Percentiles rank a stretch among this genome's conserved stretches.
Evolutionary conservation across 2,329 filamentous ascomycete genomes (phyloP).

Genomic region (Paracorniculantispora psalliotae): DNA sequence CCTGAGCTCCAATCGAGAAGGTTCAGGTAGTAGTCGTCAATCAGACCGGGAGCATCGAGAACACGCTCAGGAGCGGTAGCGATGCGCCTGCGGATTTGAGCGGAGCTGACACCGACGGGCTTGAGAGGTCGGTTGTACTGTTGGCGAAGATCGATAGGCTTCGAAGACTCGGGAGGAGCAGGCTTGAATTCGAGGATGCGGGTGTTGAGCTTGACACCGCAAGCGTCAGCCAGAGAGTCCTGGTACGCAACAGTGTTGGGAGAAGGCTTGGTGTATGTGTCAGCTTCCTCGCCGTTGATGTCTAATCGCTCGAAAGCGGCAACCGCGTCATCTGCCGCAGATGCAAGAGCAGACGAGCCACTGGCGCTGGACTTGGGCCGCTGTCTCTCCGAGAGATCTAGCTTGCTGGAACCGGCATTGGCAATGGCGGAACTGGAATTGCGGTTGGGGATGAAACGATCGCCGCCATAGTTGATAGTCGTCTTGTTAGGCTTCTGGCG

Average conservation of each 20-base stretch:
- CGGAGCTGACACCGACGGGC: constrained; percentile 64
- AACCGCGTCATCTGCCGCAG: constrained; percentile 73
- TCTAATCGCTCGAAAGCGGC: constrained; percentile 75
- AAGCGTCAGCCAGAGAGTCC: constrained; percentile 83
- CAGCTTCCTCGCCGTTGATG: constrained; percentile 64
- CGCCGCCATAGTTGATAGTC: constrained; percentile 72
- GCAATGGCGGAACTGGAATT: constrained; percentile 82
- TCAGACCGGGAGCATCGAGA: constrained; percentile 88
- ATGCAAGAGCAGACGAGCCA: constrained; percentile 72
- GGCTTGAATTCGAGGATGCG: constrained; percentile 98
- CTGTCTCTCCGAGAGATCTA: constrained; percentile 64
- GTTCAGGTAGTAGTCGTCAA: constrained; percentile 99
- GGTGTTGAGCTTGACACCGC: constrained; percentile 87
- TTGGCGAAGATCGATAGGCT: constrained; percentile 93
- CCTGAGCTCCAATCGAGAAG: constrained; percentile 95
- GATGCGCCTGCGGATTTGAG: constrained; percentile 86
- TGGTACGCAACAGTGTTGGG: constrained; percentile 89
- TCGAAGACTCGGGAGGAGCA: constrained; percentile 93
- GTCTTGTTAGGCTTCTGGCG: constrained; percentile 66
- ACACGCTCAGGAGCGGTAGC: constrained; percentile 94
- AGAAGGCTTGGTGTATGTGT: constrained; percentile 69
- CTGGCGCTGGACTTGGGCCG: constrained; percentile 65
- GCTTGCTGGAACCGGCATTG: constrained; percentile 77
- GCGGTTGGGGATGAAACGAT: constrained; percentile 95
- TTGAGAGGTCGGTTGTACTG: constrained; percentile 98